A percentile compares a stretch with the other conserved stretches of the same genome.
These are phyloP conservation scores for Gossypium rotundifolium DNA, from an alignment of 345 rosid genomes.

Conservation along the genomic window DNA sequence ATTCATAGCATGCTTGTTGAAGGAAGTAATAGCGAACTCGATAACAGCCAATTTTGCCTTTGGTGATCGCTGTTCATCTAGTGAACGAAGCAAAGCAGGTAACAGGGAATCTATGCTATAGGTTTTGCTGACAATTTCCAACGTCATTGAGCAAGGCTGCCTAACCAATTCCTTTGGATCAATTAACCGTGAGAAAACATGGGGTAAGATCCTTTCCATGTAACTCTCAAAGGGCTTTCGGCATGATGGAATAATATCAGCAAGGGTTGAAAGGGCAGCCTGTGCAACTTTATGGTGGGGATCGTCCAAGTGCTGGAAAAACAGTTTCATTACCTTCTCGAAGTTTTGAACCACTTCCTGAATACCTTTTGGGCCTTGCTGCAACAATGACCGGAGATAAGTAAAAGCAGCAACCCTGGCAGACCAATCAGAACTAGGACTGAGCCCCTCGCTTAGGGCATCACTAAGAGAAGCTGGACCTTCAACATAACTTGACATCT, in stretches of 20 bases:
- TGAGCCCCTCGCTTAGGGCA: slow-evolving; percentile 85
- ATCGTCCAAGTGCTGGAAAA: slow-evolving; percentile 96
- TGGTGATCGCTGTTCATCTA: slow-evolving; percentile 97
- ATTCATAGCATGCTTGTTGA: slow-evolving; percentile 72
- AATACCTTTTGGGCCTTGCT: slow-evolving; percentile 89
- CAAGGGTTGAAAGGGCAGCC: slow-evolving; percentile 94
- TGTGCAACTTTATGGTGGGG: slow-evolving; percentile 99
- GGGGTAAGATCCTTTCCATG: slow-evolving; percentile 95
- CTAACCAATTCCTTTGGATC: slow-evolving; percentile 98
- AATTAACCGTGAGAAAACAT: slow-evolving; percentile 90
- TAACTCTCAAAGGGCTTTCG: slow-evolving; percentile 97
- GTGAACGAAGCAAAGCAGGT: slow-evolving; percentile 55
- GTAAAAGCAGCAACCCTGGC: slow-evolving; percentile 93
- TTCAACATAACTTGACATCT: slow-evolving; percentile 64
- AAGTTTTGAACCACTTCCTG: slow-evolving; percentile 91
- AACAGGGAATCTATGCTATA: neutral
- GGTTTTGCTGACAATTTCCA: slow-evolving; percentile 66
- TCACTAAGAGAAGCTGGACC: slow-evolving; percentile 85
- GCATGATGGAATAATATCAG: slow-evolving; percentile 90
- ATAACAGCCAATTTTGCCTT: slow-evolving; percentile 98
- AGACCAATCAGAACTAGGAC: slow-evolving; percentile 93
- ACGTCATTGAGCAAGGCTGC: slow-evolving; percentile 85
- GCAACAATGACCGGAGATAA: slow-evolving; percentile 77
- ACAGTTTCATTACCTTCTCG: slow-evolving; percentile 97
- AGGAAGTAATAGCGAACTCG: slow-evolving; percentile 84